phyloP scores from a whole-genome alignment of 495 filamentous ascomycete genomes.

The Penicillium turbatum region DNA sequence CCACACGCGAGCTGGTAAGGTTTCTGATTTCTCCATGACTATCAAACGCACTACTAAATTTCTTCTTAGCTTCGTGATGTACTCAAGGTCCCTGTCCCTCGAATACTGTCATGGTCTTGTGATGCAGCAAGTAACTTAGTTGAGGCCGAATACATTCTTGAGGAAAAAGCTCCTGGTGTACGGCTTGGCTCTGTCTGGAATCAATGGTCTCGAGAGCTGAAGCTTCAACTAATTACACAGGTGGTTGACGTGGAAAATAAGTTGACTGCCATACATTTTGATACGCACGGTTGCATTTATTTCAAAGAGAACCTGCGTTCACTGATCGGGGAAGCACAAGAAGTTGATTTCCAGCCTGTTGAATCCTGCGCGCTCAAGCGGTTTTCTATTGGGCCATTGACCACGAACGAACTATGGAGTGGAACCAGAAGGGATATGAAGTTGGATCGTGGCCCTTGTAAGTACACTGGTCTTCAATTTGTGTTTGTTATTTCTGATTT shows the following conservation, averaged over 20 bases:
- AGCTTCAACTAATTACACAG: constrained; percentile 30
- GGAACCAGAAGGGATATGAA: constrained; percentile 9
- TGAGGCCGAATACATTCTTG: constrained; percentile 39
- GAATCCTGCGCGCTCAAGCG: constrained; percentile 1
- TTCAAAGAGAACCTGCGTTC: constrained; percentile 35
- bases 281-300: constrained; percentile 38
- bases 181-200: constrained; percentile 34
- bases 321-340: constrained; percentile 18
- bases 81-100: constrained; percentile 31
- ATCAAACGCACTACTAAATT: too few relatives aligned
- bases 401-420: constrained; percentile 13
- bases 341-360: constrained; percentile 10
- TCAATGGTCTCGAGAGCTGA: constrained; percentile 27
- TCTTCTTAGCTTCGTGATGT: constrained; percentile 37
- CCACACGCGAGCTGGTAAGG: constrained; percentile 17
- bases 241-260: constrained; percentile 38
- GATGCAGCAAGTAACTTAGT: constrained; percentile 28
- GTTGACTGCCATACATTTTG: constrained; percentile 31
- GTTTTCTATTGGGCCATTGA: constrained; percentile 23
- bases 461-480: constrained; percentile 4
- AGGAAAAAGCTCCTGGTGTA: constrained; percentile 35
- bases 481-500: background rate
- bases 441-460: constrained; percentile 21
- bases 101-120: constrained; percentile 32
- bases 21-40: too few relatives aligned